Percentiles rank a stretch among this genome's conserved stretches.
These are phyloP conservation scores for Fimicolochytrium jonesii DNA, from an alignment of 192 early-diverging fungal genomes.

Conservation along the genomic window DNA sequence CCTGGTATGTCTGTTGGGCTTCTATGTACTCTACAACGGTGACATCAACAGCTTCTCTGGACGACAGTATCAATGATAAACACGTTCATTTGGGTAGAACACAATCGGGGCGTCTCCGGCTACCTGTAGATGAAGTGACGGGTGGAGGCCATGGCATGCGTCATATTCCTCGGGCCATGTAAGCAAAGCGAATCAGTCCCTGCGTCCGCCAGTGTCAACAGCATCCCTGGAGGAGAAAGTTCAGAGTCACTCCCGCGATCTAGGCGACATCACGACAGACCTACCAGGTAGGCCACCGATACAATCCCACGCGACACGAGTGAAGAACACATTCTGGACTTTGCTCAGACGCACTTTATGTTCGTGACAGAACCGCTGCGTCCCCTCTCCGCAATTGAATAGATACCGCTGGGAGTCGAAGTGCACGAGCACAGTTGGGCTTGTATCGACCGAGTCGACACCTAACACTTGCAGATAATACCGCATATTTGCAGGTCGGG, in stretches of 20 bases:
- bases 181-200: constrained; percentile 56
- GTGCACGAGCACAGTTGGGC: constrained; percentile 68
- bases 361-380: constrained; percentile 79
- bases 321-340: constrained; percentile 73
- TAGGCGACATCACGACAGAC: too few species aligned
- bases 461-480: constrained; percentile 38
- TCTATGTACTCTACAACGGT: neutral
- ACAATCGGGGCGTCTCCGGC: too few species aligned
- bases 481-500: too few species aligned
- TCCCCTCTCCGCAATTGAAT: constrained; percentile 93
- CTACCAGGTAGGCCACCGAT: constrained; percentile 89
- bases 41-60: constrained; percentile 14
- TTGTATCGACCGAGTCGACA: constrained; percentile 45
- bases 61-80: too few species aligned
- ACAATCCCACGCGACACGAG: constrained; percentile 75
- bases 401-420: constrained; percentile 77
- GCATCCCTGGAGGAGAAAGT: constrained; percentile 75
- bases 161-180: constrained; percentile 75
- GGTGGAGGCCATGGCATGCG: constrained; percentile 71
- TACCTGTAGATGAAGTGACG: constrained; percentile 73
- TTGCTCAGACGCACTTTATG: constrained; percentile 69
- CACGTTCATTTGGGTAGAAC: too few species aligned
- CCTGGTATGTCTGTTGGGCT: constrained; percentile 40
- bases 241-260: too few species aligned
- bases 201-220: constrained; percentile 82